These are phyloP conservation scores for Actinomucor elegans DNA, from an alignment of 371 early-diverging fungal species.

Conservation along the genomic window DNA sequence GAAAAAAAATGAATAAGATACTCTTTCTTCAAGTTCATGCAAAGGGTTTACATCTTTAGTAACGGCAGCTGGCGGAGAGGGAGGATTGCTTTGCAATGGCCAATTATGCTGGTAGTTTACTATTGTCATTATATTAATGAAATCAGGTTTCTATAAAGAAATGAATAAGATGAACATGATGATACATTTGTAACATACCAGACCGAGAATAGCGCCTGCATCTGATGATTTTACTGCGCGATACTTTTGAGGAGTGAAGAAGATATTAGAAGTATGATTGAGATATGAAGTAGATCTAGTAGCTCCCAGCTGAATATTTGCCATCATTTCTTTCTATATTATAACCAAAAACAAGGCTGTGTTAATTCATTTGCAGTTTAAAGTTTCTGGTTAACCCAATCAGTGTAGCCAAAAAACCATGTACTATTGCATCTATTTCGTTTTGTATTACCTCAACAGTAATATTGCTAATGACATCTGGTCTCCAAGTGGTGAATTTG, in stretches of 20 bases:
- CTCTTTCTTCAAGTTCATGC: constrained; percentile 6
- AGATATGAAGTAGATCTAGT: constrained; percentile 24
- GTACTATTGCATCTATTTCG: not conserved
- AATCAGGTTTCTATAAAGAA: constrained; percentile 23
- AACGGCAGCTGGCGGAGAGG: not conserved
- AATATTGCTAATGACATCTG: constrained; percentile 12
- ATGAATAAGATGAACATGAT: not conserved
- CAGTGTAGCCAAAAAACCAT: too few species aligned
- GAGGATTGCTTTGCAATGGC: constrained; percentile 25
- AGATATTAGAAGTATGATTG: constrained; percentile 28
- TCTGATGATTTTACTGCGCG: constrained; percentile 31
- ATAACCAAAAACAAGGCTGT: too few species aligned
- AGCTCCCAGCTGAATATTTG: constrained; percentile 26
- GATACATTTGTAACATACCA: constrained; percentile 30
- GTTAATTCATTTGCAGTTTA: too few species aligned
- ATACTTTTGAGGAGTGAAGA: constrained; percentile 27
- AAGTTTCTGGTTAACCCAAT: too few species aligned
- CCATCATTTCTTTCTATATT: constrained; percentile 6
- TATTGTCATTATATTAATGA: constrained; percentile 35
- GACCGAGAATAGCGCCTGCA: constrained; percentile 28
- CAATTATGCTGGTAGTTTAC: constrained; percentile 22
- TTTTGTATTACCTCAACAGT: constrained; percentile 23
- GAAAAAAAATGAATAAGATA: not conserved
- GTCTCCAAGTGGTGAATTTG: constrained; percentile 29
- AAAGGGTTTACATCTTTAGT: too few species aligned